phyloP scores from a whole-genome alignment of 768 basidiomycete species.

The Baorangia bicolor region DNA sequence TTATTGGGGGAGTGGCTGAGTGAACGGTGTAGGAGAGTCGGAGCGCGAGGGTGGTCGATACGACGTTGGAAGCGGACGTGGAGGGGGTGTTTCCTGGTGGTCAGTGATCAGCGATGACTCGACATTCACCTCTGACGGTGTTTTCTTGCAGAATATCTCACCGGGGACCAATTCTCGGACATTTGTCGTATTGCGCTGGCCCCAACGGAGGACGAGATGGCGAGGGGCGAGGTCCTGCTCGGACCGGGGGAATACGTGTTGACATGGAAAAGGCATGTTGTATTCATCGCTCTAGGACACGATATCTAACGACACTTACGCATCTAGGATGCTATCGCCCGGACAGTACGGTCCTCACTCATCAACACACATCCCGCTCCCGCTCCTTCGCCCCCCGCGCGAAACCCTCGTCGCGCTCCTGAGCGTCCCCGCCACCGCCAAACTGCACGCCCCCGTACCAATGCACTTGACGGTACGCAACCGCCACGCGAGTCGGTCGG shows the following conservation, averaged over 20 bases:
- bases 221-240: conserved; percentile 34
- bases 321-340: conserved; percentile 44
- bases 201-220: conserved; percentile 38
- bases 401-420: conserved; percentile 69
- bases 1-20: neutral
- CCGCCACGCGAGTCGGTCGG: conserved; percentile 58
- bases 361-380: conserved; percentile 56
- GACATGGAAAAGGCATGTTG: conserved; percentile 60
- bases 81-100: conserved; percentile 49
- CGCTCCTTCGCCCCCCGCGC: conserved; percentile 55
- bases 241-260: conserved; percentile 62
- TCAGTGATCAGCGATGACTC: conserved; percentile 18
- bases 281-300: neutral
- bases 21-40: conserved; percentile 38
- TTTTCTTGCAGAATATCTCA: conserved; percentile 49
- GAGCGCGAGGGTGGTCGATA: conserved; percentile 49
- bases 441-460: conserved; percentile 58
- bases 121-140: neutral
- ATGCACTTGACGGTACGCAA: conserved; percentile 66
- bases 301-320: neutral
- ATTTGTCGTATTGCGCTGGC: conserved; percentile 52
- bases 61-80: conserved; percentile 46
- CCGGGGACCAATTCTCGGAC: conserved; percentile 65
- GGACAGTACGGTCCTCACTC: conserved; percentile 45
- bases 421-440: conserved; percentile 57